Evolutionary conservation across 176 grass and related monocot genomes (phyloP).

Genomic region (Oryza nivara): DNA sequence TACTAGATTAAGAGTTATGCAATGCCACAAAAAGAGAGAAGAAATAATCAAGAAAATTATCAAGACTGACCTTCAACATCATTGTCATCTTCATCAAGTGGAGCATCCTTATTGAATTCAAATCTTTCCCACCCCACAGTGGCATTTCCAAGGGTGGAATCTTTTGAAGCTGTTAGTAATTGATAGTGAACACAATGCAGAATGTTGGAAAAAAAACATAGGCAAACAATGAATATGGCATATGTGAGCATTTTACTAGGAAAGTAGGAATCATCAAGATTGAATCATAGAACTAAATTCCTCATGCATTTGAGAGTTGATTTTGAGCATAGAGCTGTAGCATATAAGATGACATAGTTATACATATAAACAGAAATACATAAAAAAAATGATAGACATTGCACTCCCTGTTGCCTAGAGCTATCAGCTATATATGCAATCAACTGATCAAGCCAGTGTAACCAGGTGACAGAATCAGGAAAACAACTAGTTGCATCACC

Average conservation of each 20-base stretch:
- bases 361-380: background rate
- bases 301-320: background rate
- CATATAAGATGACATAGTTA: background rate
- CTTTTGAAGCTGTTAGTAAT: constrained; percentile 71
- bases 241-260: background rate
- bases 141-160: constrained; percentile 64
- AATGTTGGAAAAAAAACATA: background rate
- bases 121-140: constrained; percentile 82
- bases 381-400: background rate
- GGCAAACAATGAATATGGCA: background rate
- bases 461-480: background rate
- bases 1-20: background rate
- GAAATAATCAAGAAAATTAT: constrained; percentile 17
- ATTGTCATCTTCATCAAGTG: constrained; percentile 77
- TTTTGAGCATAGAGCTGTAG: background rate
- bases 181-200: constrained; percentile 14
- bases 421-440: background rate
- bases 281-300: background rate
- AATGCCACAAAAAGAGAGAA: background rate
- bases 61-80: constrained; percentile 69
- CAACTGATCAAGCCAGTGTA: constrained; percentile 3
- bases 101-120: constrained; percentile 92
- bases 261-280: background rate
- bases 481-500: background rate
- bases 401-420: background rate